Conservation (phyloP, 495 filamentous ascomycete species). For the Cercophora newfieldiana region DNA sequence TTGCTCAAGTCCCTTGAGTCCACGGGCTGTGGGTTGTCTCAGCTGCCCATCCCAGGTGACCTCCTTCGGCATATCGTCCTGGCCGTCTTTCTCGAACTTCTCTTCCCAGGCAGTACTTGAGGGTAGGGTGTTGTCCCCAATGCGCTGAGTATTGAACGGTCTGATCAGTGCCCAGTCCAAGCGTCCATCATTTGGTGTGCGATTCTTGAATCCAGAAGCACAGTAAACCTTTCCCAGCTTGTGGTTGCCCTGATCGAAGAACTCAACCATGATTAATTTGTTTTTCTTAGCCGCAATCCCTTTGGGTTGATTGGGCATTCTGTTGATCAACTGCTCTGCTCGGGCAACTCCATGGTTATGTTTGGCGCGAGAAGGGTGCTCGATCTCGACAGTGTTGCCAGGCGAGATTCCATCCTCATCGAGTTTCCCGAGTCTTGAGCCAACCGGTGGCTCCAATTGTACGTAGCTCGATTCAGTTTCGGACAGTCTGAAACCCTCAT, state of each 20-base stretch:
- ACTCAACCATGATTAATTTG: neutral
- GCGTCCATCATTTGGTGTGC: neutral
- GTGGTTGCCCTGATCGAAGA: neutral
- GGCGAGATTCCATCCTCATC: neutral
- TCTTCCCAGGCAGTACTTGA: neutral
- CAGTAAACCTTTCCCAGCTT: neutral
- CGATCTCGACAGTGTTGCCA: neutral
- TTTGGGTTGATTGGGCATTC: neutral
- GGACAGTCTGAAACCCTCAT: neutral
- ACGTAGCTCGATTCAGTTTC: neutral
- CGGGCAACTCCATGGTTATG: neutral
- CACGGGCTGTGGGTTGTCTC: neutral
- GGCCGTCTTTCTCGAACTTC: neutral
- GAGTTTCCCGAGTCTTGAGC: neutral
- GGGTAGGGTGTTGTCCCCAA: neutral
- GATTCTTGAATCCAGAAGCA: neutral
- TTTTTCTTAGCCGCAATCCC: neutral
- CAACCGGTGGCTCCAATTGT: no score
- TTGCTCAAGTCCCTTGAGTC: neutral
- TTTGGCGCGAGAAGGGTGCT: neutral
- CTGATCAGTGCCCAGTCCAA: constrained; percentile 2
- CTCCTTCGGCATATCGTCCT: neutral
- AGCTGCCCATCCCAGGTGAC: neutral
- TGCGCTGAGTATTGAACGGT: neutral
- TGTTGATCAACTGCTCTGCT: neutral